Conservation (phyloP, 345 rosid species). For the Linum tenue region DNA sequence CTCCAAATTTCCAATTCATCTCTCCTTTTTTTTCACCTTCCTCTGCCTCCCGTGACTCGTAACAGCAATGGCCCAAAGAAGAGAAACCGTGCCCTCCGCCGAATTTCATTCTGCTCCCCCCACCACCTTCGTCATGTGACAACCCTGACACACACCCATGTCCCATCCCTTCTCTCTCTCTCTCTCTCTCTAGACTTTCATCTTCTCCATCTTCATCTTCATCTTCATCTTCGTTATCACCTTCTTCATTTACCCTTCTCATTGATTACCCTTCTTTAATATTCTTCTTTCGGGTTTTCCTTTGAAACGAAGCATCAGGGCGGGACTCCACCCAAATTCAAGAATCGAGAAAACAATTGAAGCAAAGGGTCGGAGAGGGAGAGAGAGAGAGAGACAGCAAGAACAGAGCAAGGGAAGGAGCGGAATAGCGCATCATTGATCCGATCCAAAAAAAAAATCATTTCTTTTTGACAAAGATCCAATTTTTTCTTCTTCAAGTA, state of each 20-base stretch:
- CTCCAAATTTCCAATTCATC: too few relatives aligned
- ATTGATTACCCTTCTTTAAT: too few relatives aligned
- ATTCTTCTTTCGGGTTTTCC: not conserved
- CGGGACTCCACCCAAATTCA: not conserved
- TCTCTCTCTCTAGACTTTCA: conserved; percentile 7
- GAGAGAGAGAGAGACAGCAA: not conserved
- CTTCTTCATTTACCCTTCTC: not conserved
- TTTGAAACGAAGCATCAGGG: not conserved
- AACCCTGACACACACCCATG: conserved; percentile 7
- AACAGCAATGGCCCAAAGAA: conserved; percentile 10
- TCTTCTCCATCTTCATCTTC: not conserved
- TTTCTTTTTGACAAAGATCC: not conserved
- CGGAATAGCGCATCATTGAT: not conserved
- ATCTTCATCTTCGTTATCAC: not conserved
- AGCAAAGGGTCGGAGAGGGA: not conserved
- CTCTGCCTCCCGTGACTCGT: too few relatives aligned
- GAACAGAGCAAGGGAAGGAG: too few relatives aligned
- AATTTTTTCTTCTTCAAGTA: not conserved
- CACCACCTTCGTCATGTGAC: conserved; percentile 25
- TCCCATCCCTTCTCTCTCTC: not conserved
- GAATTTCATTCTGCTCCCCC: conserved; percentile 28
- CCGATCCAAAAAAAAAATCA: not conserved
- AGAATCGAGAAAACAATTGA: not conserved
- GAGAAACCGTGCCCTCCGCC: conserved; percentile 37
- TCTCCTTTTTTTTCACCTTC: too few relatives aligned